Percentiles rank a stretch among this genome's conserved stretches.
phyloP scores from a whole-genome alignment of 495 filamentous ascomycete genomes.

The Trichocladium antarcticum region DNA sequence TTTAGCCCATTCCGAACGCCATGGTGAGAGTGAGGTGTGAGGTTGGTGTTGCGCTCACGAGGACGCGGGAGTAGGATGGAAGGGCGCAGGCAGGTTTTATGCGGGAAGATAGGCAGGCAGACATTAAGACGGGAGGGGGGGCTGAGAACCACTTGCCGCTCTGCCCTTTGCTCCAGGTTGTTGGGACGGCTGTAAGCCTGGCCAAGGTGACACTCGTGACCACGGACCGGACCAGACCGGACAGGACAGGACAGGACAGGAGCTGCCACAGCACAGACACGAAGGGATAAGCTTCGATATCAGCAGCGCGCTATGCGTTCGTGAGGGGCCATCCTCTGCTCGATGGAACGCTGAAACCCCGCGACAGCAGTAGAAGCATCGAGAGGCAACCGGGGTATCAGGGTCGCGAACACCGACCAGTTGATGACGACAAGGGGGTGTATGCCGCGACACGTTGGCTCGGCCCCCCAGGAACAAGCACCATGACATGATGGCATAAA shows the following conservation, averaged over 20 bases:
- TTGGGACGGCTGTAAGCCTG: constrained; percentile 6
- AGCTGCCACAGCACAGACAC: constrained; percentile 12
- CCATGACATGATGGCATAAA: background rate
- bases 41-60: background rate
- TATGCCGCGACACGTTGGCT: background rate
- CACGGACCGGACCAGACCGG: background rate
- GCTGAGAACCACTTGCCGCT: constrained; percentile 1
- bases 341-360: constrained; percentile 12
- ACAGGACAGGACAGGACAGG: background rate
- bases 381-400: constrained; percentile 3
- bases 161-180: background rate
- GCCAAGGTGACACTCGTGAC: constrained; percentile 15
- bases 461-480: background rate
- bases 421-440: background rate
- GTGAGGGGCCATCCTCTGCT: constrained; percentile 13
- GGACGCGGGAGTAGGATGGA: background rate
- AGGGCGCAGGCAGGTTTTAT: constrained; percentile 3
- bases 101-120: background rate
- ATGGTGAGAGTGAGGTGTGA: constrained; percentile 10
- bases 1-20: constrained; percentile 17
- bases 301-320: constrained; percentile 21
- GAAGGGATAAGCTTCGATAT: constrained; percentile 11
- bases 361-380: constrained; percentile 7
- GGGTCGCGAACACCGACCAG: background rate
- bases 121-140: background rate